Evolutionary conservation across 2,329 filamentous ascomycete species (phyloP), one percentile per base, ranked within the genome.

Genomic region (Fusarium sambucinum): DNA sequence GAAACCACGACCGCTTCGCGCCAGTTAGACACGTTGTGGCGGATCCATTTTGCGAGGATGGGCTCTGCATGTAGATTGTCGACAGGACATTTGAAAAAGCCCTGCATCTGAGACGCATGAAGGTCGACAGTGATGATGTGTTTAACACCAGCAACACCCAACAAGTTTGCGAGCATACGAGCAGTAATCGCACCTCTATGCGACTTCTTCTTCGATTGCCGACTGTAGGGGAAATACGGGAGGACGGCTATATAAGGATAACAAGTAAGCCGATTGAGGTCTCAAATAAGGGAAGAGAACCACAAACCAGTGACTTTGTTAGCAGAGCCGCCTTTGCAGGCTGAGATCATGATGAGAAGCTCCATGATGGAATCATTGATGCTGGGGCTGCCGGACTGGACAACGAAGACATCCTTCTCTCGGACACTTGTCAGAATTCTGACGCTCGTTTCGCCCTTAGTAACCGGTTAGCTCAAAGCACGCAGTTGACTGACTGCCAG

Each of bases 361-460:
- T 99, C 96, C 94, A 99, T 97, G 77, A 99, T 94, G 76, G 93
- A 96, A 82, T 99, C 96, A 80, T 99, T 99, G 86, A 97, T 97
- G 82, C 92, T 93, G 77, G 89, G 87, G 82, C 96, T 97, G 70
- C 96, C 96, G 67, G 95, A 98, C 84, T 99, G 96, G 64, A 99
- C 92, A 78, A 99, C 95, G 80, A 98, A 99, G 75, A 99, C 95
- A 86, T 99, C 95, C 80, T 98, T 96, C 78, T 99, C 96, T 73
- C 96, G 92, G 70, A 99, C 94, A 79, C 88, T 90, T 46, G 87
- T 90, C 77, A 90, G 77, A 76, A 91, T 90, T 75, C 87, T 86
- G 73, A 91, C 89, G 75, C 88, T 90, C 61, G 88, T 91, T 81
- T 91, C 89, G 80, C 89, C 89, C 87, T 90, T 78, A 33, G 48